These are phyloP conservation scores for Trichoderma asperelloides DNA, from an alignment of 495 filamentous ascomycete genomes.

Conservation along the genomic window DNA sequence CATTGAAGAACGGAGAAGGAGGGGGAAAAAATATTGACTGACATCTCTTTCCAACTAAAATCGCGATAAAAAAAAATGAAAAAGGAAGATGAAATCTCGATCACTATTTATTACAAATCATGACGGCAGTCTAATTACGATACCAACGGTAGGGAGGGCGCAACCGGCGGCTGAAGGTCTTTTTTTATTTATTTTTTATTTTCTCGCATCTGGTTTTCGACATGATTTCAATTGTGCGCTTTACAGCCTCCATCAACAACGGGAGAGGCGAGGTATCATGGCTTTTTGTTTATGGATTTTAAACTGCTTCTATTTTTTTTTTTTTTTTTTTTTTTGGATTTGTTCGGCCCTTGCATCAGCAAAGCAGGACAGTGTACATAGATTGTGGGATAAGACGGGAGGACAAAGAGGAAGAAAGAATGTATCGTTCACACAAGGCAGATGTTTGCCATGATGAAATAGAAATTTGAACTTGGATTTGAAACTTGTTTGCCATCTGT, in stretches of 20 bases:
- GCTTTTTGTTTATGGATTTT: too few relatives aligned
- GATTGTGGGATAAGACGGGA: background rate
- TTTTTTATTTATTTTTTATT: background rate
- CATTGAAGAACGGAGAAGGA: background rate
- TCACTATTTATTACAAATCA: conserved; percentile 1
- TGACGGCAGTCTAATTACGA: conserved; percentile 3
- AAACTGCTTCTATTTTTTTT: background rate
- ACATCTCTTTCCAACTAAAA: background rate
- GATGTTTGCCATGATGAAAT: background rate
- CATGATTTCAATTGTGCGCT: too few relatives aligned
- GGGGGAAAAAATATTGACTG: too few relatives aligned
- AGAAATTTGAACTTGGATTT: background rate
- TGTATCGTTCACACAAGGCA: background rate
- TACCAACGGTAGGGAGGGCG: conserved; percentile 8
- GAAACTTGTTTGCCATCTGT: background rate
- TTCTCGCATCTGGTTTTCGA: background rate
- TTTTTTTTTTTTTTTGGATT: background rate
- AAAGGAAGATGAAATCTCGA: background rate
- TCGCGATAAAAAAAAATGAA: background rate
- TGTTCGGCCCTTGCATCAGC: background rate
- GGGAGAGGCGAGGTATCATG: too few relatives aligned
- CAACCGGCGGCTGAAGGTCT: conserved; percentile 1
- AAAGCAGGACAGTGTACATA: background rate
- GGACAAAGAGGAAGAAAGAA: background rate
- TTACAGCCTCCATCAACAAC: too few relatives aligned